Evolutionary conservation across 805 yeast genomes (phyloP).

Genomic region (Teunomyces lycoperdinae): DNA sequence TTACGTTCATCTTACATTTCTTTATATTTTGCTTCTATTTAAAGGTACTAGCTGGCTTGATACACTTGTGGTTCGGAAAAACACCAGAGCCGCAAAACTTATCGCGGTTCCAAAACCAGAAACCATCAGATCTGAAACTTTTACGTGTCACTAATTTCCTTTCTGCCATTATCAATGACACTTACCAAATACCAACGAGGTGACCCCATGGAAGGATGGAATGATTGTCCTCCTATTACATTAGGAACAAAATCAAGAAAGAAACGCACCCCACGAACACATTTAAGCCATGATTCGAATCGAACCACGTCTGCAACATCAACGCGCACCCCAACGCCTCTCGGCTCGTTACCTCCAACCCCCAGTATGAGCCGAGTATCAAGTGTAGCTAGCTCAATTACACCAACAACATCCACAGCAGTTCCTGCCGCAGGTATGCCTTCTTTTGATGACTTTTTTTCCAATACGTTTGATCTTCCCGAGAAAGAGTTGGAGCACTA

Average conservation of each 20-base stretch:
- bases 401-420: neutral
- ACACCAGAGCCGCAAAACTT: neutral
- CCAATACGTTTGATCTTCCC: conserved; percentile 22
- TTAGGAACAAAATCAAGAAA: conserved; percentile 5
- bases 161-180: conserved; percentile 17
- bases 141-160: conserved; percentile 1
- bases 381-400: neutral
- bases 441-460: neutral
- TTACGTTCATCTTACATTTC: neutral
- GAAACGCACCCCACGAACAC: conserved; percentile 8
- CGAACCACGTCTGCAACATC: neutral
- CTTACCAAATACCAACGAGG: conserved; percentile 38
- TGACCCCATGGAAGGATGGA: conserved; percentile 53
- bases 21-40: neutral
- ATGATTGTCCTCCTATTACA: conserved; percentile 51
- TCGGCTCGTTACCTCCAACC: neutral
- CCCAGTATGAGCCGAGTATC: neutral
- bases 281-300: neutral
- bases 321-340: neutral
- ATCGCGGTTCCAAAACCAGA: neutral
- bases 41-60: too few species aligned
- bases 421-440: conserved; percentile 5
- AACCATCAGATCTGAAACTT: neutral
- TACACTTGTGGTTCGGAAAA: neutral
- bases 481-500: conserved; percentile 44